Percentiles rank a stretch among this genome's conserved stretches.
phyloP scores from a whole-genome alignment of 306 rosid species.

The Prunus salicina region DNA sequence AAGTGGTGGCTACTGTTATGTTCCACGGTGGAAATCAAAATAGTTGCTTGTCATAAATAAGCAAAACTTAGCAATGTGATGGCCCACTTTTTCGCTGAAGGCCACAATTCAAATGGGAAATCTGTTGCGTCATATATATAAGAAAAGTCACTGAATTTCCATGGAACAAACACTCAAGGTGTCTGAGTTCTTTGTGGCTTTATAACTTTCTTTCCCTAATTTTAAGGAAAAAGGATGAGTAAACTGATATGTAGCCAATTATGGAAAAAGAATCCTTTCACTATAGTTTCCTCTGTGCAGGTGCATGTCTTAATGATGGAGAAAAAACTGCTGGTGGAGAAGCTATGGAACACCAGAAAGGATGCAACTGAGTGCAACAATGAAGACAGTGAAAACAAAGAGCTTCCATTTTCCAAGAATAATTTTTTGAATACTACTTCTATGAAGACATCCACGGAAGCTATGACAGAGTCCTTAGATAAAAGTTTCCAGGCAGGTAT shows the following conservation, averaged over 20 bases:
- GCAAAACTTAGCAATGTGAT: conserved; percentile 5
- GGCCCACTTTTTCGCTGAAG: not conserved
- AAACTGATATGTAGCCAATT: too few species aligned
- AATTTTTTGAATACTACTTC: conserved; percentile 39
- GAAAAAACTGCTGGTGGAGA: conserved; percentile 47
- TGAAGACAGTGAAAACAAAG: conserved; percentile 40
- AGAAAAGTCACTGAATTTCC: conserved; percentile 6
- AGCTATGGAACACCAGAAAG: conserved; percentile 32
- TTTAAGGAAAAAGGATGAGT: too few species aligned
- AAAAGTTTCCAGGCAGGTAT: conserved; percentile 78
- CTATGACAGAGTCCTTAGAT: conserved; percentile 32
- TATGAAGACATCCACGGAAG: conserved; percentile 43
- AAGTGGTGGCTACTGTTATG: not conserved
- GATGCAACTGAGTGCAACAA: conserved; percentile 27
- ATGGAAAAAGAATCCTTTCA: not conserved
- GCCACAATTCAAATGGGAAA: not conserved
- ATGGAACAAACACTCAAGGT: not conserved
- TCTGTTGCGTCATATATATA: not conserved
- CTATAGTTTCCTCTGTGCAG: conserved; percentile 41
- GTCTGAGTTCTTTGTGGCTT: conserved; percentile 5
- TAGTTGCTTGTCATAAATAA: not conserved
- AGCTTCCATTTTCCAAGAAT: conserved; percentile 36
- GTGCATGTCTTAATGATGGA: conserved; percentile 48
- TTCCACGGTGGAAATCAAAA: not conserved
- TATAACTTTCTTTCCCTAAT: not conserved